Evolutionary conservation across 495 filamentous ascomycete genomes (phyloP), one percentile per base, ranked within the genome.

Genomic region (Pyronema omphalodes): DNA sequence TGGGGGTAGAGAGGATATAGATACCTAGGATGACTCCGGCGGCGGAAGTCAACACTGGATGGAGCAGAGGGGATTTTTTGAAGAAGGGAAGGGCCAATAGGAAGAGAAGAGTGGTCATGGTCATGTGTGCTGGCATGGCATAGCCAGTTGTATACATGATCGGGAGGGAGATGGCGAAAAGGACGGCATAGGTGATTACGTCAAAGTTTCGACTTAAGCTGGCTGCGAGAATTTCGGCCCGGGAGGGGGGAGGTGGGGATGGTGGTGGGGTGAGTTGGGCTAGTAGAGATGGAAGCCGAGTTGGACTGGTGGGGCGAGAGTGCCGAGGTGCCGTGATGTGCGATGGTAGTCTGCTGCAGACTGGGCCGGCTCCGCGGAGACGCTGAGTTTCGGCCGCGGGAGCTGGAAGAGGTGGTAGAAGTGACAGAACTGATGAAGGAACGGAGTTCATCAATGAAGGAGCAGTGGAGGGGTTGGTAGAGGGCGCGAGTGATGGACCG

Each of bases 61-160:
- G 75, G 1, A 76, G 66, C 56, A 71, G 69, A 33, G 63, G 58
- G 67, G 69, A 74, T 14, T 14, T 47, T 0, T 65, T 53, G 17
- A 51, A 34, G n/a, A 78, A 63, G 1, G 66, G 59, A n/a, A 68
- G 57, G 1, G 75, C 71, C 18, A 65, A 48, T 49, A 69, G 71
- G 66, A 75, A 77, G 50, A 68, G 53, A 0, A 79, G 66, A 15
- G 73, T 57, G 55, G 69, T 76, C 52, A 76, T 55, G 41, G 65
- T 60, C 14, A 75, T 62, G 44, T 79, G 75, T 12, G 70, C 61
- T 3, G 75, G 75, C 71, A 76, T 75, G 11, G 74, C 68, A 58
- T 77, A 78, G 9, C 65, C 67, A 11, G 60, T 66, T 47, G 60
- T 59, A 56, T 74, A 76, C 64, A 73, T 73, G 14, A 74, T 57